These are phyloP conservation scores for Oligophagozyma castellii DNA, from an alignment of 1,139 yeast genomes.

Conservation along the genomic window DNA sequence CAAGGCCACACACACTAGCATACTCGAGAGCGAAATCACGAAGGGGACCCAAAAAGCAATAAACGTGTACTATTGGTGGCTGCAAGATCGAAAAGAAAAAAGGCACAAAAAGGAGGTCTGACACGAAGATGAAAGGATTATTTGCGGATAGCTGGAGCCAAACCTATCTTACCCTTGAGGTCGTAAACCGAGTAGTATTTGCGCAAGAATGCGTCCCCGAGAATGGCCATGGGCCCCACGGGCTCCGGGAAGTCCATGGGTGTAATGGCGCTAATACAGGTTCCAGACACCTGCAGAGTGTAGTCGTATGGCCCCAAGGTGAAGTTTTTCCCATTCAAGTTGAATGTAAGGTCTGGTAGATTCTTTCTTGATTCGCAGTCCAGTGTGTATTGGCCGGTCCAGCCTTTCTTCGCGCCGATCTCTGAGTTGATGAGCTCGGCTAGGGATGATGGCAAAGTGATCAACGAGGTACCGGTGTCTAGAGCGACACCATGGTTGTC, in stretches of 20 bases:
- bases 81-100: not conserved
- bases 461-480: conserved; percentile 95
- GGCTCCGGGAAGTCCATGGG: conserved; percentile 98
- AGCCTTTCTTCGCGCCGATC: conserved; percentile 92
- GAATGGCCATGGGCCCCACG: conserved; percentile 86
- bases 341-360: conserved; percentile 85
- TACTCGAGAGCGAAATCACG: no score
- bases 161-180: conserved; percentile 82
- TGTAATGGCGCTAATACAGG: conserved; percentile 90
- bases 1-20: no score
- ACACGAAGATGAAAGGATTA: not conserved
- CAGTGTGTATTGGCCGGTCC: conserved; percentile 93
- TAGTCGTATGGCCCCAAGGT: conserved; percentile 80
- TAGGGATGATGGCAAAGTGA: conserved; percentile 84
- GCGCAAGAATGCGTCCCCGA: conserved; percentile 96
- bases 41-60: no score
- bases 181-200: conserved; percentile 89
- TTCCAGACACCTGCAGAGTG: conserved; percentile 83
- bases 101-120: not conserved
- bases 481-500: conserved; percentile 87
- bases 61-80: no score
- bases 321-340: conserved; percentile 79
- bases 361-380: conserved; percentile 75
- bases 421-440: conserved; percentile 91
- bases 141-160: conserved; percentile 51